Conservation (phyloP, 2,329 filamentous ascomycete species). For the Fusarium succisae region DNA sequence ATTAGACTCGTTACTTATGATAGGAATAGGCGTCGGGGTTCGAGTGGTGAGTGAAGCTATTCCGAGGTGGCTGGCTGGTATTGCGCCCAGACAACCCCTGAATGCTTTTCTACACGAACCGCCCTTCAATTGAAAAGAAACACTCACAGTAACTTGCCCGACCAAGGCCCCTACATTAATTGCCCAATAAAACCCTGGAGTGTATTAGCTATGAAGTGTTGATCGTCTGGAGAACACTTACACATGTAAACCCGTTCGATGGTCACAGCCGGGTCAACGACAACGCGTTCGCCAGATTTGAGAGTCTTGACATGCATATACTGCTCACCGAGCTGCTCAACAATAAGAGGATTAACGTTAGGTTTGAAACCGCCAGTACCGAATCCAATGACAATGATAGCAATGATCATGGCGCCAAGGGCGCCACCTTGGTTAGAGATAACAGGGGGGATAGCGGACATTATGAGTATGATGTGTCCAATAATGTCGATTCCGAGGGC, state of each 20-base stretch:
- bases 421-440: constrained; percentile 65
- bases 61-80: no score
- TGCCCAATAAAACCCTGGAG: constrained; percentile 68
- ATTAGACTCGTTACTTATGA: no score
- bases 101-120: no score
- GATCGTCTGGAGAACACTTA: not conserved
- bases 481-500: constrained; percentile 70
- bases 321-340: constrained; percentile 70
- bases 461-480: constrained; percentile 72
- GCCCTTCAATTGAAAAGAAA: not conserved
- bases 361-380: constrained; percentile 81
- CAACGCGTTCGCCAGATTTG: constrained; percentile 67
- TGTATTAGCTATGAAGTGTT: not conserved
- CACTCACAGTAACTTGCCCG: constrained; percentile 64
- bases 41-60: no score
- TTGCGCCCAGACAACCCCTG: no score
- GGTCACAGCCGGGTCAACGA: constrained; percentile 72
- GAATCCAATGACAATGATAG: constrained; percentile 60
- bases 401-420: constrained; percentile 71
- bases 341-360: constrained; percentile 74
- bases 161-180: constrained; percentile 59
- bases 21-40: no score
- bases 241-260: constrained; percentile 63
- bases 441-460: constrained; percentile 71
- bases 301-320: constrained; percentile 63